Evolutionary conservation across 1,284 basidiomycete genomes (phyloP).

Genomic region (Pyrrhoderma noxium): DNA sequence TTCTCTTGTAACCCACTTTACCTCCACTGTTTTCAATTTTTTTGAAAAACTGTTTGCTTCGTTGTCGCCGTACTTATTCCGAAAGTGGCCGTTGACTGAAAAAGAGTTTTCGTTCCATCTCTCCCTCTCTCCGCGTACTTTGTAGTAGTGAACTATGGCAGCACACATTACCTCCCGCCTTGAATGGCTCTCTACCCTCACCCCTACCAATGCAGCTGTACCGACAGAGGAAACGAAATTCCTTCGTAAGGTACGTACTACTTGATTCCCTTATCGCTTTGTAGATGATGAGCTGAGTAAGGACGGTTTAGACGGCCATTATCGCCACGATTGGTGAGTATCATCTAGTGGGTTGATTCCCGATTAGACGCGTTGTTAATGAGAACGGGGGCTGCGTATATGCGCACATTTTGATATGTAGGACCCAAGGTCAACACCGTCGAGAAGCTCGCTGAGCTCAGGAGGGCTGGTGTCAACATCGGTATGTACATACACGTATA

Average conservation of each 20-base stretch:
- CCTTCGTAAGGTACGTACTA: slow-evolving; percentile 71
- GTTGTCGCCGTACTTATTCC: neutral
- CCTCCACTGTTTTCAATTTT: slow-evolving; percentile 8
- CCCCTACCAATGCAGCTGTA: slow-evolving; percentile 59
- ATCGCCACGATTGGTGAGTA: slow-evolving; percentile 89
- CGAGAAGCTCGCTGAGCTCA: slow-evolving; percentile 77
- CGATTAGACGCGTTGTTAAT: slow-evolving; percentile 9
- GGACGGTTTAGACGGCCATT: slow-evolving; percentile 70
- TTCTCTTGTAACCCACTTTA: slow-evolving; percentile 13
- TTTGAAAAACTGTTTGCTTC: neutral
- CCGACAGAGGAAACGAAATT: slow-evolving; percentile 75
- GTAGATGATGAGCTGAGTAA: neutral
- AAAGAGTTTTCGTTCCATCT: too few relatives aligned
- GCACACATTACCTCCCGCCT: slow-evolving; percentile 62
- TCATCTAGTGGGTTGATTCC: slow-evolving; percentile 8
- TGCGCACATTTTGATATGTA: slow-evolving; percentile 27
- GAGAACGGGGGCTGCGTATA: neutral
- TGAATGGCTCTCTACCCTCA: slow-evolving; percentile 84
- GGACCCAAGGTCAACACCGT: slow-evolving; percentile 89
- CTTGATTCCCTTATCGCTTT: slow-evolving; percentile 1
- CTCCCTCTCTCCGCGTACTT: too few relatives aligned
- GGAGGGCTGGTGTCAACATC: slow-evolving; percentile 90
- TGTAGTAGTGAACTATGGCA: too few relatives aligned
- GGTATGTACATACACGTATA: slow-evolving; percentile 47
- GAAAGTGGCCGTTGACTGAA: too few relatives aligned